Evolutionary conservation across 2,329 filamentous ascomycete species (phyloP), one percentile per base, ranked within the genome.

Genomic region (Epicoccum sorghinum): DNA sequence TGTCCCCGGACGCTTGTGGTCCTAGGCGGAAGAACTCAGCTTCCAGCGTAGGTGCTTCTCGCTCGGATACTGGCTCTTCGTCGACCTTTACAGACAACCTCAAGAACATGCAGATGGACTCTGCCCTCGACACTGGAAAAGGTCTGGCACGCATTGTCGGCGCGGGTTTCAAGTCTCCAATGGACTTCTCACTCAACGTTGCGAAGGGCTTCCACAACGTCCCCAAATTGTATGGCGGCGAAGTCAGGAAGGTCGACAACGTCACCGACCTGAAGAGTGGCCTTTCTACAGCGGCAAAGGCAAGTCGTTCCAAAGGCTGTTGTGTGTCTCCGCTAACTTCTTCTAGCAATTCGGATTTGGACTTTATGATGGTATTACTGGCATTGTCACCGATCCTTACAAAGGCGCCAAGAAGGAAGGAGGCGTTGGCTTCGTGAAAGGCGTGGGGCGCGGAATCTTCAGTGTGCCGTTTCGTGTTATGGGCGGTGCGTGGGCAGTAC

Each of bases 141-240:
- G 86, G 88, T 1, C 82, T 92, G 32, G 83, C 85, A 22, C 84
- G 86, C n/a, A 88, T 95, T 42, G 85, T 93, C 4, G 83, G 83
- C 9, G 87, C 89, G n/a, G 85, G 89, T 4, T 80, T 93, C 55
- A 90, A 89, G 64, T 88, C 88, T 1, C 93, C 92, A 0, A 88
- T 95, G 82, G 91, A 96, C 70, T 89, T 96, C 59, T 90, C 90
- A 36, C 77, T 96, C 37, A 89, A 89, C 0, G 76, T 96, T 33
- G 89, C 92, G 0, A 89, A 89, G 72, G 93, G 93, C 0, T 96
- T 96, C 70, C 89, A 93, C 69, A 96, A 96, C 65, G 88, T 90
- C 5, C 92, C 93, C 0, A 88, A 85, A 62, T 78, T 96, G 1
- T 96, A 96, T 69, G 89, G 92, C 37, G 92, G 96, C 65, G 86